These are phyloP conservation scores for Alternaria gaisen DNA, from an alignment of 2,329 filamentous ascomycete species.

Conservation along the genomic window DNA sequence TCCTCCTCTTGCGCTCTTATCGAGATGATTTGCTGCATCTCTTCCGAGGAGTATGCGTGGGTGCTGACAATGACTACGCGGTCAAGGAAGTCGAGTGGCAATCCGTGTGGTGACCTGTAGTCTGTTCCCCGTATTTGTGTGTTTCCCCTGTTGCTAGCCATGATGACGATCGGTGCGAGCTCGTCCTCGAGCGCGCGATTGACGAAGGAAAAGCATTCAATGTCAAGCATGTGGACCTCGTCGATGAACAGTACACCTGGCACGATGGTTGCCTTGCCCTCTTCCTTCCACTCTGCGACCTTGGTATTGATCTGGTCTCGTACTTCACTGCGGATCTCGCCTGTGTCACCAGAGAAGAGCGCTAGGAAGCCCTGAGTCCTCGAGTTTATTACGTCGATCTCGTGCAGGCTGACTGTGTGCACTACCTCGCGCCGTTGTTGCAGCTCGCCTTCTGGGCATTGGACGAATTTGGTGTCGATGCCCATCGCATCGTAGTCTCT, in stretches of 20 bases:
- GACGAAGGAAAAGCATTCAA: constrained; percentile 98
- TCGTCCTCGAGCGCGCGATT: constrained; percentile 96
- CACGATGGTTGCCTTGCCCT: constrained; percentile 98
- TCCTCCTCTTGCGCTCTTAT: constrained; percentile 97
- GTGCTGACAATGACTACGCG: constrained; percentile 97
- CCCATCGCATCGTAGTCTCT: constrained; percentile 99
- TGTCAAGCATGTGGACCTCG: constrained; percentile 99
- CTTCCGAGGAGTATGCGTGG: constrained; percentile 79
- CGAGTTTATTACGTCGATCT: constrained; percentile 99
- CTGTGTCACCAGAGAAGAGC: constrained; percentile 96
- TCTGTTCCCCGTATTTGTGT: constrained; percentile 92
- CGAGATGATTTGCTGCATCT: constrained; percentile 90
- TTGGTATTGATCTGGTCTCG: constrained; percentile 99
- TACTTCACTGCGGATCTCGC: constrained; percentile 96
- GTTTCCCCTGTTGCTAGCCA: constrained; percentile 96
- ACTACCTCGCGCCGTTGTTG: constrained; percentile 97
- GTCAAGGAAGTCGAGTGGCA: constrained; percentile 95
- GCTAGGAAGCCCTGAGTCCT: constrained; percentile 97
- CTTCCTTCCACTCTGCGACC: constrained; percentile 98
- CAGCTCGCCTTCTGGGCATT: constrained; percentile 96
- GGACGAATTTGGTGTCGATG: constrained; percentile 95
- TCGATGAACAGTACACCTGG: constrained; percentile 98
- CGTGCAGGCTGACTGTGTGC: constrained; percentile 95
- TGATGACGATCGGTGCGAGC: constrained; percentile 95
- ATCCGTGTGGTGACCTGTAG: constrained; percentile 90